Conservation (phyloP, 2,329 filamentous ascomycete genomes). For the Cytospora piceae region DNA sequence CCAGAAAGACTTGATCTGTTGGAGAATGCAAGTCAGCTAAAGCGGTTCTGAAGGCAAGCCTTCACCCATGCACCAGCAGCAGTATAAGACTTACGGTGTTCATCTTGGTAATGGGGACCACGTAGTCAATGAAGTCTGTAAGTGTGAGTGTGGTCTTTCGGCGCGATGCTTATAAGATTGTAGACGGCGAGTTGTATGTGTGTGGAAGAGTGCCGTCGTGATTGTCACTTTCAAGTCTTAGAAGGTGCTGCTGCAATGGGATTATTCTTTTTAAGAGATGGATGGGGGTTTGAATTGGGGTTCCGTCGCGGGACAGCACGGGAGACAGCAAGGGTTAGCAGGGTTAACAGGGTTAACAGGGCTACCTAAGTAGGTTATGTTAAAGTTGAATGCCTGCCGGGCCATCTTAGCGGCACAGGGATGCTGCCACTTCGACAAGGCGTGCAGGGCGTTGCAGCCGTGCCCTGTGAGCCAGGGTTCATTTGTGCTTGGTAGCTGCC, state of each 20-base stretch:
- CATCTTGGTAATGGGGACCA: slow-evolving; percentile 44
- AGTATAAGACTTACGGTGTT: slow-evolving; percentile 53
- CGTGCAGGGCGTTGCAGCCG: too few relatives aligned
- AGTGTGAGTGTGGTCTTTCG: not conserved
- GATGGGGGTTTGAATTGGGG: not conserved
- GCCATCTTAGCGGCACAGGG: not conserved
- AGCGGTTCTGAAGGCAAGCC: not conserved
- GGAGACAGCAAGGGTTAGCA: too few relatives aligned
- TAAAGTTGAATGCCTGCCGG: not conserved
- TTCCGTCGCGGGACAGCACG: not conserved
- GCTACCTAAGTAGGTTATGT: too few relatives aligned
- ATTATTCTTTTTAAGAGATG: not conserved
- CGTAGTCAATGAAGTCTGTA: not conserved
- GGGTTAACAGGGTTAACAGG: too few relatives aligned
- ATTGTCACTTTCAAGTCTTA: not conserved
- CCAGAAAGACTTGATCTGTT: slow-evolving; percentile 69
- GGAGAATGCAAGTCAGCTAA: slow-evolving; percentile 19
- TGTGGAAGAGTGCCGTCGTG: not conserved
- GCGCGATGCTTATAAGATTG: not conserved
- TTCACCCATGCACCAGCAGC: not conserved
- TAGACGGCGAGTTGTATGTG: not conserved
- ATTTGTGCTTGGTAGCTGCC: too few relatives aligned
- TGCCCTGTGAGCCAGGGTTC: too few relatives aligned
- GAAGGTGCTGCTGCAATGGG: not conserved
- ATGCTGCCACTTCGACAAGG: too few relatives aligned